Evolutionary conservation across 306 rosid genomes (phyloP).

Genomic region (Quercus engelmannii): DNA sequence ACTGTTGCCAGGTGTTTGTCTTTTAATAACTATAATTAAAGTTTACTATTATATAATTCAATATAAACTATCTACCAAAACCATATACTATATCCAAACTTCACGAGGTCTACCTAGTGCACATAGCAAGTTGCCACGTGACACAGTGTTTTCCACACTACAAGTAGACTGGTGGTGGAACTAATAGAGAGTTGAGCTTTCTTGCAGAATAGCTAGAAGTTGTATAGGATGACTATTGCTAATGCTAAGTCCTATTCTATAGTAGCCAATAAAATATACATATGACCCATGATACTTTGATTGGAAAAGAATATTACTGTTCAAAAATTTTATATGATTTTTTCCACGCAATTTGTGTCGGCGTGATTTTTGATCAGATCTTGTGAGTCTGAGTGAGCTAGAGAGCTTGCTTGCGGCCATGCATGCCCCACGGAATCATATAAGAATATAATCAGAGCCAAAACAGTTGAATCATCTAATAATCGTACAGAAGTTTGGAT

Average conservation of each 20-base stretch:
- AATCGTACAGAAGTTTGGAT: no score
- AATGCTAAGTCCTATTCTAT: background rate
- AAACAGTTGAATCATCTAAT: no score
- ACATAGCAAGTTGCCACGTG: background rate
- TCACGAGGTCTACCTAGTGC: background rate
- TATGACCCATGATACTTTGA: background rate
- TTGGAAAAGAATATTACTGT: background rate
- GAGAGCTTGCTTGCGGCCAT: background rate
- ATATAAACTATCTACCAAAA: background rate
- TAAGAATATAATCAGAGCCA: background rate
- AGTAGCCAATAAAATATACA: background rate
- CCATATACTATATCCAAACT: background rate
- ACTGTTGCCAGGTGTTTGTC: slow-evolving; percentile 5
- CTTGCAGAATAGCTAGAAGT: no score
- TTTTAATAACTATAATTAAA: background rate
- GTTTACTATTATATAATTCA: background rate
- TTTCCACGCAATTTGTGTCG: background rate
- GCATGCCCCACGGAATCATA: background rate
- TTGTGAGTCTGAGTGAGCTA: background rate
- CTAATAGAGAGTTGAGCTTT: background rate
- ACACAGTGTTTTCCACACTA: background rate
- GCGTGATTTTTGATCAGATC: background rate
- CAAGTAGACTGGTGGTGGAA: background rate
- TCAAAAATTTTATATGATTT: background rate
- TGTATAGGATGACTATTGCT: background rate